phyloP scores from a whole-genome alignment of 148 eudicot genomes.

The Polygonum maritimum region DNA sequence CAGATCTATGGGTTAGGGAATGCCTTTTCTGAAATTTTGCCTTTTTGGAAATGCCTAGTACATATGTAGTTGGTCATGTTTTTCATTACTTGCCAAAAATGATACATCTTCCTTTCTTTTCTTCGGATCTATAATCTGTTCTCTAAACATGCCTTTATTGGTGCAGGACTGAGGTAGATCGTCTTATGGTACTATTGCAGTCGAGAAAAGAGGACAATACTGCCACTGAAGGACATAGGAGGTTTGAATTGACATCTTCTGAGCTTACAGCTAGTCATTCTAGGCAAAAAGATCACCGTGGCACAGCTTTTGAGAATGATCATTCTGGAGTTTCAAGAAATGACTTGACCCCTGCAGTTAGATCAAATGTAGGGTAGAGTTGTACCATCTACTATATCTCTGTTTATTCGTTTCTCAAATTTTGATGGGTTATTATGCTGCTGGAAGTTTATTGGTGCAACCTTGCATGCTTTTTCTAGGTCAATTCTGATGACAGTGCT shows the following conservation, averaged over 20 bases:
- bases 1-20: background rate
- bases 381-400: background rate
- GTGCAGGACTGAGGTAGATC: constrained; percentile 67
- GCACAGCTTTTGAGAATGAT: constrained; percentile 23
- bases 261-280: constrained; percentile 21
- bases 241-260: constrained; percentile 17
- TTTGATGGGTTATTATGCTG: background rate
- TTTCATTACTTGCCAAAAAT: background rate
- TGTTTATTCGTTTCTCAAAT: background rate
- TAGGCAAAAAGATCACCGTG: constrained; percentile 14
- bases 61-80: background rate
- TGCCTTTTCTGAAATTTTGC: background rate
- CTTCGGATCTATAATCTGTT: background rate
- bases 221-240: constrained; percentile 18
- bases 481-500: constrained; percentile 48
- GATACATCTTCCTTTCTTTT: background rate
- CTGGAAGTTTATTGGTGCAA: background rate
- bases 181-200: constrained; percentile 43
- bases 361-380: constrained; percentile 36
- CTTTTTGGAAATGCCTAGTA: too few relatives aligned
- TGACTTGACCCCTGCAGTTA: constrained; percentile 28
- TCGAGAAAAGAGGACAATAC: constrained; percentile 40
- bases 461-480: constrained; percentile 24
- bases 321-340: constrained; percentile 16
- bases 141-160: background rate